Evolutionary conservation across 106 monocot genomes (phyloP).

Genomic region (Alisma plantagoaquatica): DNA sequence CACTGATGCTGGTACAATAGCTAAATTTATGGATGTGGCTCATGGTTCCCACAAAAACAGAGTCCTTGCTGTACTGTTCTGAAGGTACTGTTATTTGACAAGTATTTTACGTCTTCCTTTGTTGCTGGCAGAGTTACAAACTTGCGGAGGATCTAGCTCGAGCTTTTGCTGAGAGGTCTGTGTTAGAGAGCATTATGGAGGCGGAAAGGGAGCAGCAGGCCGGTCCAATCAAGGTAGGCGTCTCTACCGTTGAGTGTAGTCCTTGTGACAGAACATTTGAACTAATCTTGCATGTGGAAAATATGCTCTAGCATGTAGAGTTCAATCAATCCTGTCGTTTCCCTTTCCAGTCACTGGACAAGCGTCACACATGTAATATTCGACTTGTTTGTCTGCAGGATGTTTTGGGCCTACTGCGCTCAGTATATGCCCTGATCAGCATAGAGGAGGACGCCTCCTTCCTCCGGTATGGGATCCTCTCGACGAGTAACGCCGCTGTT

Average conservation of each 20-base stretch:
- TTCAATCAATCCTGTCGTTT: not conserved
- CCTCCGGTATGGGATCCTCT: constrained; percentile 55
- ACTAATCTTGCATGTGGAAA: too few relatives aligned
- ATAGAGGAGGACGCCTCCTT: constrained; percentile 68
- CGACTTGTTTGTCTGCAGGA: constrained; percentile 29
- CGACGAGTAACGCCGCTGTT: constrained; percentile 35
- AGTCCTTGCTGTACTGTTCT: not conserved
- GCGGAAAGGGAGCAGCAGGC: constrained; percentile 24
- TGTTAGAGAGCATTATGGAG: constrained; percentile 42
- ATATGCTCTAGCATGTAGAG: too few relatives aligned
- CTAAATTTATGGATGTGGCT: not conserved
- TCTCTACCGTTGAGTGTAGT: not conserved
- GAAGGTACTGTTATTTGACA: too few relatives aligned
- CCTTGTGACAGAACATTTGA: too few relatives aligned
- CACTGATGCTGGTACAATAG: constrained; percentile 44
- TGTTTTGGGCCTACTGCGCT: constrained; percentile 54
- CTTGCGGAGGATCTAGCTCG: constrained; percentile 70
- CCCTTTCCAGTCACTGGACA: not conserved
- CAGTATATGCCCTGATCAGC: constrained; percentile 52
- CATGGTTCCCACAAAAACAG: not conserved
- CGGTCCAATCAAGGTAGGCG: constrained; percentile 61
- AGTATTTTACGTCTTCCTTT: not conserved
- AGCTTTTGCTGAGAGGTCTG: constrained; percentile 72
- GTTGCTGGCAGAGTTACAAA: constrained; percentile 61
- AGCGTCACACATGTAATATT: too few relatives aligned